These are phyloP conservation scores for Cryptosporidium felis DNA, from an alignment of 169 alveolate genomes.

Conservation along the genomic window DNA sequence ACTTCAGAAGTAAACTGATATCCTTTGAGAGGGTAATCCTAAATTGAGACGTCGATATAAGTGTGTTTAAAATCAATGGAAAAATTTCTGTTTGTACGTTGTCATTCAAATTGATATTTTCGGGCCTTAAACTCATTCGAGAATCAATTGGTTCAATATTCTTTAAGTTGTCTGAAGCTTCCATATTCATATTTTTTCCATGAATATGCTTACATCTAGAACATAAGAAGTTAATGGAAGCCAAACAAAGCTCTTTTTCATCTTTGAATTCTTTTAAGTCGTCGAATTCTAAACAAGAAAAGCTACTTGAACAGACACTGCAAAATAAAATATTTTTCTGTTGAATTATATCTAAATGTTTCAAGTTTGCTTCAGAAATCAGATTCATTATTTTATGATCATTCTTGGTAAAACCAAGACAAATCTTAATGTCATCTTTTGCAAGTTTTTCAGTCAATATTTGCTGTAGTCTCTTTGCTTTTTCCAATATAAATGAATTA, in stretches of 20 bases:
- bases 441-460: background rate
- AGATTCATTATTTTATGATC: background rate
- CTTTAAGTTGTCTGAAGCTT: too few species aligned
- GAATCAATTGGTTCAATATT: too few species aligned
- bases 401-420: background rate
- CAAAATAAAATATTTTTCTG: constrained; percentile 33
- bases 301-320: constrained; percentile 13
- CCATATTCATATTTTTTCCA: too few species aligned
- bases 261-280: constrained; percentile 9
- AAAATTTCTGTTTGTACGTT: too few species aligned
- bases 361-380: background rate
- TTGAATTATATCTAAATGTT: background rate
- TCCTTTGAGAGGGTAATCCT: constrained; percentile 27
- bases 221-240: constrained; percentile 8
- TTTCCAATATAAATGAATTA: background rate
- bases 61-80: constrained; percentile 17
- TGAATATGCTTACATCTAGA: too few species aligned
- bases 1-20: background rate
- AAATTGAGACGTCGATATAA: constrained; percentile 43
- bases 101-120: too few species aligned
- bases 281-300: constrained; percentile 1
- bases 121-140: too few species aligned
- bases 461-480: background rate
- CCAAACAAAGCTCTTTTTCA: constrained; percentile 18
- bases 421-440: background rate